phyloP scores from a whole-genome alignment of 2,329 filamentous ascomycete genomes.

The Kalaharituber pfeilii region DNA sequence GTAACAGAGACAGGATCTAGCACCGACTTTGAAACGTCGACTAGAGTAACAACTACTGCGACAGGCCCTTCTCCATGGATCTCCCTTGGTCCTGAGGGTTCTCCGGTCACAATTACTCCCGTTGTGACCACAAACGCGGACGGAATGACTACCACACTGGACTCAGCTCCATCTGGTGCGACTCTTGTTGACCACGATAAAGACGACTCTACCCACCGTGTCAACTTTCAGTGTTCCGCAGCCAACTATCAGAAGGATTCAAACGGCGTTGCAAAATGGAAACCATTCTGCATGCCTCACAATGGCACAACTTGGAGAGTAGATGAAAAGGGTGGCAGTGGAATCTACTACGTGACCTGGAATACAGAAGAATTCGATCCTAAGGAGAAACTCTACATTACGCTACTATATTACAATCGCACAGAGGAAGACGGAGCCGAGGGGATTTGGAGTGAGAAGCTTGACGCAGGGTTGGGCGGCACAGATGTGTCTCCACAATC shows the following conservation, averaged over 20 bases:
- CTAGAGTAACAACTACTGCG: background rate
- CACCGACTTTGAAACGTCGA: no score
- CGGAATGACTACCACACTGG: slow-evolving; percentile 4
- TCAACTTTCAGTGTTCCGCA: slow-evolving; percentile 6
- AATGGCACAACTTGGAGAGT: slow-evolving; percentile 12
- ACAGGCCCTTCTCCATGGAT: slow-evolving; percentile 10
- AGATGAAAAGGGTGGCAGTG: slow-evolving; percentile 2
- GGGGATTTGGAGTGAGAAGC: background rate
- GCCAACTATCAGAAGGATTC: slow-evolving; percentile 7
- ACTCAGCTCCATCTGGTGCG: background rate
- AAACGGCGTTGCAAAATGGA: slow-evolving; percentile 5
- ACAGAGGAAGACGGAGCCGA: slow-evolving; percentile 6
- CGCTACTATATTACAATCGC: slow-evolving; percentile 9
- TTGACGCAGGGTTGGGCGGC: slow-evolving; percentile 2
- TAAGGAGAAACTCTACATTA: slow-evolving; percentile 12
- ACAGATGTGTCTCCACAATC: background rate
- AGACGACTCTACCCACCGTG: slow-evolving; percentile 1
- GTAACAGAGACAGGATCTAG: no score
- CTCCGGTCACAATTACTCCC: slow-evolving; percentile 9
- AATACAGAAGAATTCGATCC: slow-evolving; percentile 8
- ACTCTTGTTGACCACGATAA: background rate
- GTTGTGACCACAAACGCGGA: slow-evolving; percentile 7
- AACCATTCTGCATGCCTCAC: slow-evolving; percentile 14
- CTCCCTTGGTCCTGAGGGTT: slow-evolving; percentile 6
- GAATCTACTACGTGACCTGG: slow-evolving; percentile 17